Evolutionary conservation across 306 rosid species (phyloP).

Genomic region (Vigna hirtella): DNA sequence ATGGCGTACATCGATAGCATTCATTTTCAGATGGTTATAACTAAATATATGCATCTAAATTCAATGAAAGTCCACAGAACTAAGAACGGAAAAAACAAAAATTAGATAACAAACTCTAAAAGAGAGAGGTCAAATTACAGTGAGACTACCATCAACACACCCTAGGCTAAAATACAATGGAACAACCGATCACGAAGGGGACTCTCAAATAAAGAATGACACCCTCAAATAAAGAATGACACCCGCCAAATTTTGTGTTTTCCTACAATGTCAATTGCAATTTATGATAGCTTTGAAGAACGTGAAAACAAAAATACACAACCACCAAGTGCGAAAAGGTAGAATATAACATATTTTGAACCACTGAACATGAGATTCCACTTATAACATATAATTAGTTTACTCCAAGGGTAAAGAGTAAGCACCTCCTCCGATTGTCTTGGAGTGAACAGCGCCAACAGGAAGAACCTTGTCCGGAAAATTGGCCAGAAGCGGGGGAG

Average conservation of each 20-base stretch:
- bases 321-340: neutral
- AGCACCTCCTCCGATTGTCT: conserved; percentile 70
- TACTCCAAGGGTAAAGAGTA: neutral
- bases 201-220: neutral
- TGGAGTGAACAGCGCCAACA: conserved; percentile 62
- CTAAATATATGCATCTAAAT: neutral
- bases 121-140: neutral
- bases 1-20: neutral
- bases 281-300: neutral
- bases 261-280: neutral
- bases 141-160: no score
- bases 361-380: neutral
- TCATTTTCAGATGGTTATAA: neutral
- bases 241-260: neutral
- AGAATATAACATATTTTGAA: neutral
- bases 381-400: conserved; percentile 11
- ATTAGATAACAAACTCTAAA: neutral
- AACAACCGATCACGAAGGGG: neutral
- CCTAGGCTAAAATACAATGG: neutral
- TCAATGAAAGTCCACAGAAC: neutral
- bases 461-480: conserved; percentile 75
- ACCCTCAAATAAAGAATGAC: neutral
- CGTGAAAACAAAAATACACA: neutral
- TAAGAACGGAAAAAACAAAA: neutral
- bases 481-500: conserved; percentile 71